These are phyloP conservation scores for Cladosporium sp. DNA, from an alignment of 2,329 filamentous ascomycete genomes.

Conservation along the genomic window DNA sequence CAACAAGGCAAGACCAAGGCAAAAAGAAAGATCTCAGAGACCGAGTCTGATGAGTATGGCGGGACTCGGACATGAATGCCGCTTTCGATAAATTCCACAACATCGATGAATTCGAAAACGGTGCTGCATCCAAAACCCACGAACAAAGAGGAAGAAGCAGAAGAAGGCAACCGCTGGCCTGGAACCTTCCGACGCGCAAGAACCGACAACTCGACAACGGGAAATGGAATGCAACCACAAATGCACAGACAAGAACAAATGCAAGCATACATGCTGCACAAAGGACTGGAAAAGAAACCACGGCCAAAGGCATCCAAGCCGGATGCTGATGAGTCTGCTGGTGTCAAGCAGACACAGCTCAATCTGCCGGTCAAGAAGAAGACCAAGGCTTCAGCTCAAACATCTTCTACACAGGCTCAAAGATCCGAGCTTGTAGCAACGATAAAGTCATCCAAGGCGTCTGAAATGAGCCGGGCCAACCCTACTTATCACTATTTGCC, in stretches of 20 bases:
- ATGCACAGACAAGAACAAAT: constrained; percentile 60
- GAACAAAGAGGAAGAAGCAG: constrained; percentile 12
- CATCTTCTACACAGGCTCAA: constrained; percentile 6
- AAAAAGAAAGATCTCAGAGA: neutral
- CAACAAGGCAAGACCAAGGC: neutral
- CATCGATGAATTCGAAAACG: constrained; percentile 48
- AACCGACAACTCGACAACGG: constrained; percentile 55
- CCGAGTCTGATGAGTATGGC: constrained; percentile 46
- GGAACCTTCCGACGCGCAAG: neutral
- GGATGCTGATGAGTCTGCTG: constrained; percentile 13
- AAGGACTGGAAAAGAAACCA: constrained; percentile 64
- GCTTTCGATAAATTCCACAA: constrained; percentile 45
- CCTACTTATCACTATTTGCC: too few species aligned
- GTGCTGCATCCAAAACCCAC: constrained; percentile 13
- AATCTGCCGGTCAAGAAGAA: constrained; percentile 21
- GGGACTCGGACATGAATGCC: constrained; percentile 49
- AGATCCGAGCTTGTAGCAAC: neutral
- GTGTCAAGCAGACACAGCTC: constrained; percentile 29
- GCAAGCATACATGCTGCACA: constrained; percentile 71
- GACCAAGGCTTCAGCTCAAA: neutral
- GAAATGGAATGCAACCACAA: constrained; percentile 69
- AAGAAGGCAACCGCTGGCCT: neutral
- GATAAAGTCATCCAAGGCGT: neutral
- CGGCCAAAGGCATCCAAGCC: constrained; percentile 35
- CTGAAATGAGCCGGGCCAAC: too few species aligned